Conservation (phyloP, 1,284 basidiomycete species). For the Omphalotus olearius region DNA sequence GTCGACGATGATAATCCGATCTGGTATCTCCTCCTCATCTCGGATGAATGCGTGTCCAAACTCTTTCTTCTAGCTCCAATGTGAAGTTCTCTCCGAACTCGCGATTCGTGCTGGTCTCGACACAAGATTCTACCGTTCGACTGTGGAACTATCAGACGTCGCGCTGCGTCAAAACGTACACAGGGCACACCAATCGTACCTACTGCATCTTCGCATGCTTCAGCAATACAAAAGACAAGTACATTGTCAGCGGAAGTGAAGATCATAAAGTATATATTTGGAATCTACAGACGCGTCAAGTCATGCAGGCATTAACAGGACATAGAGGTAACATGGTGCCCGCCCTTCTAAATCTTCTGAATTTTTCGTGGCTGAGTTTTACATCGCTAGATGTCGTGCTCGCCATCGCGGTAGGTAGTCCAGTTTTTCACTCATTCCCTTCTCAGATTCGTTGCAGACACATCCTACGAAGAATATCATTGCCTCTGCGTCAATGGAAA, state of each 20-base stretch:
- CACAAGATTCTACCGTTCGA: slow-evolving; percentile 89
- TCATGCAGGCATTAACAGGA: slow-evolving; percentile 73
- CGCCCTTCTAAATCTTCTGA: background rate
- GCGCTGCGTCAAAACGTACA: slow-evolving; percentile 90
- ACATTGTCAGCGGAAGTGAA: slow-evolving; percentile 87
- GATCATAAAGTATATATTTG: slow-evolving; percentile 87
- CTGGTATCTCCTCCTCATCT: slow-evolving; percentile 49
- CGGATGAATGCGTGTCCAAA: background rate
- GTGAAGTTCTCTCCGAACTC: slow-evolving; percentile 91
- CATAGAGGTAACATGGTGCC: slow-evolving; percentile 62
- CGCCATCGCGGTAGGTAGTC: slow-evolving; percentile 60
- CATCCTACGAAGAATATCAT: slow-evolving; percentile 72
- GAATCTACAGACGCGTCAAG: slow-evolving; percentile 83
- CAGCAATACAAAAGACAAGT: slow-evolving; percentile 50
- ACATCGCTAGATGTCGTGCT: slow-evolving; percentile 60
- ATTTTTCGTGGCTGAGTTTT: slow-evolving; percentile 6
- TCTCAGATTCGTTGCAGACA: slow-evolving; percentile 37
- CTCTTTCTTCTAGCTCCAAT: slow-evolving; percentile 54
- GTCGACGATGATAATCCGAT: slow-evolving; percentile 96
- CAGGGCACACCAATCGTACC: slow-evolving; percentile 78
- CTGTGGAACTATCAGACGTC: slow-evolving; percentile 95
- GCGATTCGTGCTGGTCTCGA: slow-evolving; percentile 82
- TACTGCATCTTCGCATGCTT: slow-evolving; percentile 71
- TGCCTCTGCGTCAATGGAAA: slow-evolving; percentile 81
- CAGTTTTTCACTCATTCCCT: background rate